These are phyloP conservation scores for Podospora didyma DNA, from an alignment of 495 filamentous ascomycete genomes.

Conservation along the genomic window DNA sequence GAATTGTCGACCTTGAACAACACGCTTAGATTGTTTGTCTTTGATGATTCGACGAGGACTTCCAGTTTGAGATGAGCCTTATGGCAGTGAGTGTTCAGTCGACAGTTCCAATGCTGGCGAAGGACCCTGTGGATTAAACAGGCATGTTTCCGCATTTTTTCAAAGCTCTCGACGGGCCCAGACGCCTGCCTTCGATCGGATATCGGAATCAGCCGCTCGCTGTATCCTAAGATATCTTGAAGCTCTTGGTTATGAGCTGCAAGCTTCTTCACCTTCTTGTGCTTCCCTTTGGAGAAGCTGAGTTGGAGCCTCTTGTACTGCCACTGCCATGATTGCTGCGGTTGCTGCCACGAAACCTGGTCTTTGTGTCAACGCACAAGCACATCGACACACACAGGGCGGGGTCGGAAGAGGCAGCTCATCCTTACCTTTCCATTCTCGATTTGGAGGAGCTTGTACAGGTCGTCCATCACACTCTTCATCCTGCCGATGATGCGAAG, in stretches of 20 bases:
- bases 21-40: background rate
- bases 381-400: background rate
- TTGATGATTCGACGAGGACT: background rate
- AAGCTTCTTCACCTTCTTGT: background rate
- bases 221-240: constrained; percentile 1
- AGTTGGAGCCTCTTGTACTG: background rate
- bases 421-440: background rate
- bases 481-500: background rate
- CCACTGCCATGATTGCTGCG: background rate
- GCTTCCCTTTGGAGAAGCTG: constrained; percentile 1
- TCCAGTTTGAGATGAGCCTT: background rate
- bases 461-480: background rate
- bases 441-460: background rate
- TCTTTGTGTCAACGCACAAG: background rate
- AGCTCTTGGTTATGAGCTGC: background rate
- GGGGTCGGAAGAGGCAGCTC: background rate
- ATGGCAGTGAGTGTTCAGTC: background rate
- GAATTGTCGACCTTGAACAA: background rate
- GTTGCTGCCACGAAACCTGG: background rate
- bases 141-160: constrained; percentile 1
- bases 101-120: background rate
- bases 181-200: background rate
- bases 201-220: background rate
- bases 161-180: background rate
- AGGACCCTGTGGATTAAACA: background rate